Base-by-base conservation (phyloP, 805 yeast genomes). In the Starmerella powellii region DNA sequence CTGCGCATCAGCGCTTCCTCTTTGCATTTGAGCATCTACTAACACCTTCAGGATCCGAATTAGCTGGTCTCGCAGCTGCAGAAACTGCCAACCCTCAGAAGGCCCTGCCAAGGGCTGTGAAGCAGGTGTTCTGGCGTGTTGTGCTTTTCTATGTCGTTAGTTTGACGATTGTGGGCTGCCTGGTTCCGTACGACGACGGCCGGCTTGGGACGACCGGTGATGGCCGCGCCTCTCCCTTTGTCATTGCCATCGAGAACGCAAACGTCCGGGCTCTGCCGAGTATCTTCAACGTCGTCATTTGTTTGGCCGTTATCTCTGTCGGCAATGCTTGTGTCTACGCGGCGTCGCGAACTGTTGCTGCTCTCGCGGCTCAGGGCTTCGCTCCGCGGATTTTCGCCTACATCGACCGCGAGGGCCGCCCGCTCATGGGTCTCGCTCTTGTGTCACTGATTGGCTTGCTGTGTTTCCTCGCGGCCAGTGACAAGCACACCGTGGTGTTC, bases 121-220 rank as follows among this genome's bases (percentile, higher is more conserved):
- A 80, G 61, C 87, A 82, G 63, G 84, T 80, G 3, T 80, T 83
- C 63, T 81, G 88, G 87, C 71, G 91, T 63, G 77, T 82, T 44
- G 63, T 77, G 13, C 59, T 80, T 51, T 81, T 82, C 57, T 83
- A 83, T 63, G 67, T 83, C 58, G 63, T 70, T 10, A 67, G 77
- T 47, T 71, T 63, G 57, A 76, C 63, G 43, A 66, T 70, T 51
- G 72, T 67, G 52, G 80, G 86, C 33, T 73, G 80, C 52, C 65
- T 83, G 44, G 88, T 83, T n/a, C 87, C 88, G 13, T 79, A 68
- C 56, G 65, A 64, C 45, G 71, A 74, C 46, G 52, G 57, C 1
- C 60, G 73, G 46, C 65, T 79, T 41, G 74, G 70, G 20, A 64
- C 70, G 33, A 47, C 68, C 2, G 74, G 70, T 40, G 81, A 74